Evolutionary conservation across 768 basidiomycete genomes (phyloP).

Genomic region (Boletus rufocinnamomeus): DNA sequence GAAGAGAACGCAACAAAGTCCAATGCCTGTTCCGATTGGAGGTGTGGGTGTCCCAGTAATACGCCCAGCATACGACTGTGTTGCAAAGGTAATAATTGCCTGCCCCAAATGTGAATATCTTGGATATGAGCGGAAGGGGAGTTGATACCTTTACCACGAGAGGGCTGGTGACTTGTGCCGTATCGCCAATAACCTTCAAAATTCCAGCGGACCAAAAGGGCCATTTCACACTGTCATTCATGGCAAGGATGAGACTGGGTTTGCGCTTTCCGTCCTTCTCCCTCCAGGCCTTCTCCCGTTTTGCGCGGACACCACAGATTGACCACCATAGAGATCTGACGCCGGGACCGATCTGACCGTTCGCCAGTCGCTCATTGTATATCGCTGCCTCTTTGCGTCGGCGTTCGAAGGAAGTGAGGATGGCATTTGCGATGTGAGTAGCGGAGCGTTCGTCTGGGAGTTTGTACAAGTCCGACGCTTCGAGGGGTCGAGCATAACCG

Average conservation of each 20-base stretch:
- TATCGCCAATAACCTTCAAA: conserved; percentile 60
- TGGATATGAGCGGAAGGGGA: not conserved
- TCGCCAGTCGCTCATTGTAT: conserved; percentile 71
- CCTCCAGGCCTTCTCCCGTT: conserved; percentile 65
- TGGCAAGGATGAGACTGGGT: conserved; percentile 65
- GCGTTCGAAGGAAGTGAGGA: conserved; percentile 63
- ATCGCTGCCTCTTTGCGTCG: conserved; percentile 56
- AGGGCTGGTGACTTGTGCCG: conserved; percentile 71
- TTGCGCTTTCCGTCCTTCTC: conserved; percentile 60
- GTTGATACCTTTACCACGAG: conserved; percentile 68
- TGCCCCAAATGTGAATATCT: conserved; percentile 24
- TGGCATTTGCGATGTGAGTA: conserved; percentile 57
- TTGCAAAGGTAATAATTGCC: conserved; percentile 73
- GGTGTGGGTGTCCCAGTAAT: conserved; percentile 40
- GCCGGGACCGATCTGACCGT: conserved; percentile 64
- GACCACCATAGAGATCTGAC: conserved; percentile 60
- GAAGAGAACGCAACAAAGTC: conserved; percentile 70
- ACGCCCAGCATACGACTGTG: conserved; percentile 57
- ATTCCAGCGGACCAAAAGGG: conserved; percentile 76
- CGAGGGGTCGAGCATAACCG: conserved; percentile 80
- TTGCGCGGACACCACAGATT: conserved; percentile 46
- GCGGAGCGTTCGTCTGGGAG: conserved; percentile 66
- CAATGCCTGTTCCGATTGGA: conserved; percentile 59
- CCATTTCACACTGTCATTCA: conserved; percentile 78
- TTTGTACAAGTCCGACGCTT: conserved; percentile 79